Conservation (phyloP, 75 land plant genomes). For the Gnetum montanum region DNA sequence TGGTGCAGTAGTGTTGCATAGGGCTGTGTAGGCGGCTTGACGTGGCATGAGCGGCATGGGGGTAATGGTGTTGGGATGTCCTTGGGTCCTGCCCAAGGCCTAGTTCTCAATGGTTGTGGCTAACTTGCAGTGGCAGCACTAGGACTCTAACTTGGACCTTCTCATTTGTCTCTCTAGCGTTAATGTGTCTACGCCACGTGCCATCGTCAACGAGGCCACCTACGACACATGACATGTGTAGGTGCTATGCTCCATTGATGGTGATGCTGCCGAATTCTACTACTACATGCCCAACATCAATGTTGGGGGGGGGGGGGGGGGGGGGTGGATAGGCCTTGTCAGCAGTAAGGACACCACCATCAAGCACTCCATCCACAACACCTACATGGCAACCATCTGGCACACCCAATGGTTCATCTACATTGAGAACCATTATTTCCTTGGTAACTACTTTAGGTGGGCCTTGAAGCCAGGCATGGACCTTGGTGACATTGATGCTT, state of each 20-base stretch:
- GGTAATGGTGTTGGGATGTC: no score
- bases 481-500: conserved; percentile 44
- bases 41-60: no score
- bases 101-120: no score
- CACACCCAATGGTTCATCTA: conserved; percentile 79
- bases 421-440: conserved; percentile 89
- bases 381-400: conserved; percentile 77
- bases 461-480: conserved; percentile 6
- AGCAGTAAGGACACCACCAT: conserved; percentile 84
- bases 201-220: conserved; percentile 48
- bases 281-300: conserved; percentile 57
- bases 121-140: no score
- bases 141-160: no score
- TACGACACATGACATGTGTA: conserved; percentile 78
- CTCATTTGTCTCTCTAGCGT: no score
- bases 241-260: conserved; percentile 80
- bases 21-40: no score
- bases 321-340: conserved; percentile 63
- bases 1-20: no score
- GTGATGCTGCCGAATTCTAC: conserved; percentile 80
- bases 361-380: conserved; percentile 85
- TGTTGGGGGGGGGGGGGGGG: no score
- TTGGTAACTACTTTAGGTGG: conserved; percentile 80
- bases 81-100: no score
- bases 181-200: no score